These are phyloP conservation scores for Moesziomyces sp. DNA, from an alignment of 1,284 basidiomycete genomes.

Conservation along the genomic window DNA sequence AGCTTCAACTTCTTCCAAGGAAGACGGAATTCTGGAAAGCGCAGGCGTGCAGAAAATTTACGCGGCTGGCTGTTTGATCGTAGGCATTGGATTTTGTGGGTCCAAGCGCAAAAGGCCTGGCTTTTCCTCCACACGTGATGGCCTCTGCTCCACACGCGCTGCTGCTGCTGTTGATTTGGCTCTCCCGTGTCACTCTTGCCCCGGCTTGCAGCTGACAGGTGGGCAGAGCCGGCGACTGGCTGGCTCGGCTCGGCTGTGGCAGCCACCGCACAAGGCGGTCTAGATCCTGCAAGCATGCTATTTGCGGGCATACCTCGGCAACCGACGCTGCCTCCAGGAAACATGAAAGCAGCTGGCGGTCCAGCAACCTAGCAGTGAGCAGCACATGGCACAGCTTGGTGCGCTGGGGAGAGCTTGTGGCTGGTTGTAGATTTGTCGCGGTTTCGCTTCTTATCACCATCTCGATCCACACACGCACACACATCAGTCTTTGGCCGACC, in stretches of 20 bases:
- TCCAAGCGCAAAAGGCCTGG: slow-evolving; percentile 7
- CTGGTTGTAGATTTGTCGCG: not conserved
- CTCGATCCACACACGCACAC: slow-evolving; percentile 3
- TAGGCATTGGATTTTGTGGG: not conserved
- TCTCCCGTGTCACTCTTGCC: not conserved
- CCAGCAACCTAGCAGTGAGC: not conserved
- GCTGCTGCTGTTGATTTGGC: slow-evolving; percentile 6
- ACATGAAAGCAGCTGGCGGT: not conserved
- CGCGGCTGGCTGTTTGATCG: slow-evolving; percentile 10
- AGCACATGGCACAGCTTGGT: not conserved
- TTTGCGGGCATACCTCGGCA: slow-evolving; percentile 22
- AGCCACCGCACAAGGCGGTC: slow-evolving; percentile 1
- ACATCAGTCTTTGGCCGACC: not conserved
- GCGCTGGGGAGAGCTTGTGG: no score
- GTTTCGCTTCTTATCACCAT: not conserved
- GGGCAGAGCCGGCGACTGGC: not conserved
- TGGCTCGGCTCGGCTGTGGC: not conserved
- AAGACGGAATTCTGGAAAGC: slow-evolving; percentile 8
- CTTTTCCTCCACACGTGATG: slow-evolving; percentile 41
- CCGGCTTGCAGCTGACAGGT: not conserved
- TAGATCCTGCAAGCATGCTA: slow-evolving; percentile 8
- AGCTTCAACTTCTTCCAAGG: not conserved
- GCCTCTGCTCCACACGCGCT: slow-evolving; percentile 7
- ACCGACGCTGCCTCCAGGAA: not conserved
- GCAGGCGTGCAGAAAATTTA: slow-evolving; percentile 9